Conservation (phyloP, 2,329 filamentous ascomycete species). For the Trichoderma oligosporum region DNA sequence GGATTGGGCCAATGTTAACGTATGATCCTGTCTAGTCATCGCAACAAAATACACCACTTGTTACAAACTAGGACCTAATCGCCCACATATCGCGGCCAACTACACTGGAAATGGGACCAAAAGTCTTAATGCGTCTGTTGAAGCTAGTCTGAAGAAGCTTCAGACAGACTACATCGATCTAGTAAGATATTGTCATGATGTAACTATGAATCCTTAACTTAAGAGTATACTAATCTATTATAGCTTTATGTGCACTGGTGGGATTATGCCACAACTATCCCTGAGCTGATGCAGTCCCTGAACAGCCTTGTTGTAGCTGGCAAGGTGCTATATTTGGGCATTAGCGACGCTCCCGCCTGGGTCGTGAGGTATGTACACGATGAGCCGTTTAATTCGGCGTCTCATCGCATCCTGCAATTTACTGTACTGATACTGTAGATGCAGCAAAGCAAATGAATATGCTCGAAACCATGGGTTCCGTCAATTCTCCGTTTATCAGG, state of each 20-base stretch:
- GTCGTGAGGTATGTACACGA: constrained; percentile 45
- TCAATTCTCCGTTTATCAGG: constrained; percentile 56
- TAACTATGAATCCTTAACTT: rapidly evolving
- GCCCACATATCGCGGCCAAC: constrained; percentile 47
- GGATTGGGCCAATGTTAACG: background rate
- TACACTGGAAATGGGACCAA: constrained; percentile 59
- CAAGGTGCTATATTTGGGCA: constrained; percentile 63
- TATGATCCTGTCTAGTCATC: constrained; percentile 44
- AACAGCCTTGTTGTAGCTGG: constrained; percentile 57
- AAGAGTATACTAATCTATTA: background rate
- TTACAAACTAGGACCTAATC: constrained; percentile 44
- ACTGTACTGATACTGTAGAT: background rate
- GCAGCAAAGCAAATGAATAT: constrained; percentile 61
- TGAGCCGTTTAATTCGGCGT: too few species aligned
- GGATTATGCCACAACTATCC: constrained; percentile 64
- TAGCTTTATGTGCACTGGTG: constrained; percentile 63
- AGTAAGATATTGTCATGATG: constrained; percentile 32
- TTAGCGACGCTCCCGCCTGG: constrained; percentile 69
- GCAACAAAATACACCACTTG: constrained; percentile 66
- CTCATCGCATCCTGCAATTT: too few species aligned
- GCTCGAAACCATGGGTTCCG: constrained; percentile 67
- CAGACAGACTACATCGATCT: constrained; percentile 68
- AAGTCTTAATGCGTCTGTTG: constrained; percentile 53
- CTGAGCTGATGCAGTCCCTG: constrained; percentile 65
- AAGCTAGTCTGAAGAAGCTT: constrained; percentile 56